Conservation (phyloP, 108 stramenopile genomes). For the Conticribra weissflogii region DNA sequence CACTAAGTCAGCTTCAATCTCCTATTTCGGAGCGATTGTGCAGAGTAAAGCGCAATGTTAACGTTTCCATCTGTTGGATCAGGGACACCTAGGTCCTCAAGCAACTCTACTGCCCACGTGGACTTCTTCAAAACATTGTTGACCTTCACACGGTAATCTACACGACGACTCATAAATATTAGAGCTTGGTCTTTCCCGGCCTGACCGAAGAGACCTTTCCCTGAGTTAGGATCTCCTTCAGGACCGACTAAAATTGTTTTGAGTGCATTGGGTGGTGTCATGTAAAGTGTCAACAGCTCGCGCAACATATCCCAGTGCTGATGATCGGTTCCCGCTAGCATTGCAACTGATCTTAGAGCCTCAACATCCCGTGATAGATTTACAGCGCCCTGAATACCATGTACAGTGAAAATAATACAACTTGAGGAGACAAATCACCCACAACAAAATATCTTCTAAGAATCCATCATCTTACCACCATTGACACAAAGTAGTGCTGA, state of each 20-base stretch:
- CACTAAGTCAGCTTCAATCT: slow-evolving; percentile 31
- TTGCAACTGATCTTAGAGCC: slow-evolving; percentile 77
- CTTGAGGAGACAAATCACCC: too few species aligned
- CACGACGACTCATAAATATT: slow-evolving; percentile 83
- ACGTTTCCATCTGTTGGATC: slow-evolving; percentile 76
- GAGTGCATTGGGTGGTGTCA: slow-evolving; percentile 86
- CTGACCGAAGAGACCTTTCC: slow-evolving; percentile 80
- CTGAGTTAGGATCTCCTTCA: slow-evolving; percentile 79
- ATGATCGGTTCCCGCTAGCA: slow-evolving; percentile 83
- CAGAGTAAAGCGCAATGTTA: slow-evolving; percentile 61
- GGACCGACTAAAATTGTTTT: slow-evolving; percentile 83
- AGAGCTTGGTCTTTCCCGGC: slow-evolving; percentile 78
- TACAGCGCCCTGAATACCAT: slow-evolving; percentile 61
- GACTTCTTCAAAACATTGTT: slow-evolving; percentile 69
- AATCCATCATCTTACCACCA: slow-evolving; percentile 58
- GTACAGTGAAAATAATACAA: background rate
- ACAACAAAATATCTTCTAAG: too few species aligned
- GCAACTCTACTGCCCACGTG: slow-evolving; percentile 71
- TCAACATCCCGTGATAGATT: slow-evolving; percentile 84
- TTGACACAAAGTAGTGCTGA: slow-evolving; percentile 76
- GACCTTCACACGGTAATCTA: slow-evolving; percentile 80
- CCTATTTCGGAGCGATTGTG: slow-evolving; percentile 41
- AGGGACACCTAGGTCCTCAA: slow-evolving; percentile 70
- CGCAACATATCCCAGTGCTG: slow-evolving; percentile 82
- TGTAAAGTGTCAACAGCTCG: slow-evolving; percentile 82